Evolutionary conservation across 495 filamentous ascomycete species (phyloP), one percentile per base, ranked within the genome.

Genomic region (Xylaria grammica): DNA sequence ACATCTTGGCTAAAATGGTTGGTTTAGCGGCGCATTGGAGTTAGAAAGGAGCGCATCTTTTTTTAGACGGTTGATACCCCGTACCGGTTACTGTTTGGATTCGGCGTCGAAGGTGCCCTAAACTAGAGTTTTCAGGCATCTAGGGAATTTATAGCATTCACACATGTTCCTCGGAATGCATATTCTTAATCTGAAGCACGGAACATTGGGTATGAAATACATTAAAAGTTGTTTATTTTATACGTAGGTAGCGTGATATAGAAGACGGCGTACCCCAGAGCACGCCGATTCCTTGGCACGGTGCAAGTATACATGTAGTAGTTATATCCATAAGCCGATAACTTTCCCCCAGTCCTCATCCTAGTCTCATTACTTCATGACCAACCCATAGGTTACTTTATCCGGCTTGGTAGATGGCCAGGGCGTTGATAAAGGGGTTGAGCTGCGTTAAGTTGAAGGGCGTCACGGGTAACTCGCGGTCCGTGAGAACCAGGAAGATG

Each of bases 351-450:
- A n/a, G n/a, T 17, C 0, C 30, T 22, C 7, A 5, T 53, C 9
- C 7, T 53, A 8, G 13, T 24, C 19, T 22, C 30, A 15, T 4
- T 20, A 15, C 0, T 27, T 42, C 0, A 17, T n/a, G 22, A 42
- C 38, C 8, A 8, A 1, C 1, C 17, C 24, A 24, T 6, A 36
- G 4, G 4, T 4, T 2, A 10, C 4, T 42, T 82, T 84, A 96
- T 72, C 92, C 93, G 64, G 91, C 89, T 72, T 92, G 90, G 74
- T 94, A 95, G 40, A 96, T 73, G 26, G 86, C 90, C 13, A 89
- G 75, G 34, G 92, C 92, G 63, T 87, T 84, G 15, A 96, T 87
- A 70, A 93, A 90, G 2, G 89, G 85, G 64, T 96, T 94, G 26
- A 95, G 78, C 80, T 84, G 77, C 11, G 77, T 83, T 30, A 93